These are phyloP conservation scores for Aspergillus aculeatinus DNA, from an alignment of 2,329 filamentous ascomycete genomes.

Conservation along the genomic window DNA sequence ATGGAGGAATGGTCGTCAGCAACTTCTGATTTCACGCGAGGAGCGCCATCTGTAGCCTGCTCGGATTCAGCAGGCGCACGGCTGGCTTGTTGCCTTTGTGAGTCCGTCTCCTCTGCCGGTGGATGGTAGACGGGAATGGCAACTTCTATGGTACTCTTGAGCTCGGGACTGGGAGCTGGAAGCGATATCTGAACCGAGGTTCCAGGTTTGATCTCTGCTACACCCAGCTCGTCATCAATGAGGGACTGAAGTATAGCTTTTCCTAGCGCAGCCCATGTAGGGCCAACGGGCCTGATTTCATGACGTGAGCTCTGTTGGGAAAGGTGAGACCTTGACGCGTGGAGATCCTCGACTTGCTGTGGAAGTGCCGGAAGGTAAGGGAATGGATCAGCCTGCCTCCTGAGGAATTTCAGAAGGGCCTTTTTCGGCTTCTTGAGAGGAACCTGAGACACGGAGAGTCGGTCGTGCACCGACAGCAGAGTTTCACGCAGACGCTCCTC, in stretches of 20 bases:
- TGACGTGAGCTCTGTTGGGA: constrained; percentile 39
- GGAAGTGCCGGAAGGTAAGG: constrained; percentile 44
- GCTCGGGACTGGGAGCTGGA: constrained; percentile 32
- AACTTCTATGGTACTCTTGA: constrained; percentile 20
- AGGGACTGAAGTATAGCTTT: constrained; percentile 48
- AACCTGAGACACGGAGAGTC: constrained; percentile 53
- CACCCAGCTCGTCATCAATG: constrained; percentile 40
- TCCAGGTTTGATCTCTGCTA: constrained; percentile 32
- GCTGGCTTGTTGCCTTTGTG: constrained; percentile 16
- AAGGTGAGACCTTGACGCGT: constrained; percentile 36
- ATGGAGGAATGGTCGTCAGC: constrained; percentile 33
- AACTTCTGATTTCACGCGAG: constrained; percentile 14
- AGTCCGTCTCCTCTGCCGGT: constrained; percentile 6
- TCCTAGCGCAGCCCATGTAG: constrained; percentile 51
- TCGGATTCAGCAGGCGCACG: constrained; percentile 20
- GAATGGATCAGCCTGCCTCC: constrained; percentile 56
- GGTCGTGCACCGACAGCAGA: constrained; percentile 54
- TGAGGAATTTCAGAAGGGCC: constrained; percentile 53
- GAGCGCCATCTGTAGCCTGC: constrained; percentile 11
- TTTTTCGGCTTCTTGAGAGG: constrained; percentile 53
- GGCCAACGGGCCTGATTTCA: constrained; percentile 34
- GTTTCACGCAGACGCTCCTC: constrained; percentile 52
- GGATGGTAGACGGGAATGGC: constrained; percentile 14
- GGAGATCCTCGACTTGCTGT: constrained; percentile 27
- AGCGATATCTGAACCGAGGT: constrained; percentile 44